Percentiles rank a stretch among this genome's conserved stretches.
Evolutionary conservation across 192 early-diverging fungal species (phyloP).

Genomic region (Chytriomyces sp.): DNA sequence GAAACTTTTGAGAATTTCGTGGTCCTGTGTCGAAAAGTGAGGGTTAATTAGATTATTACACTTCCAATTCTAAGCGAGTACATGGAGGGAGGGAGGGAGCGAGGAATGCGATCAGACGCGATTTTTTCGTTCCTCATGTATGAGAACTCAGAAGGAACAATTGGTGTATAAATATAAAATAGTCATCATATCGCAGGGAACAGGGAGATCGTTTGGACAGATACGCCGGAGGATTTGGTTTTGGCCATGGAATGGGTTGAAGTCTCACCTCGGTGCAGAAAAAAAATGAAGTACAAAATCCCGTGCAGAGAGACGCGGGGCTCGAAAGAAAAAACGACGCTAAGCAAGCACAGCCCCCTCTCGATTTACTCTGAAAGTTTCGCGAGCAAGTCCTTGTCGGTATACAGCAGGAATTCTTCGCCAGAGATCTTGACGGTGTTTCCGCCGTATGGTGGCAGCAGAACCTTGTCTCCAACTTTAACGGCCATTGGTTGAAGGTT

Average conservation of each 20-base stretch:
- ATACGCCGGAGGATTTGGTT: background rate
- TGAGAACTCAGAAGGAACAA: conserved; percentile 32
- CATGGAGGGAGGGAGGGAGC: background rate
- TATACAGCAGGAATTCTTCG: conserved; percentile 91
- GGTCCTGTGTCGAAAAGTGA: too few species aligned
- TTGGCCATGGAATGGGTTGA: too few species aligned
- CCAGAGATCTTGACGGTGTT: conserved; percentile 87
- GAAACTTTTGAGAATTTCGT: too few species aligned
- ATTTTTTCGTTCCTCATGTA: conserved; percentile 12
- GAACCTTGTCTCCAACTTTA: conserved; percentile 90
- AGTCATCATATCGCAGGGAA: conserved; percentile 5
- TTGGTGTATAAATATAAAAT: conserved; percentile 13
- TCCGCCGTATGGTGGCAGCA: conserved; percentile 96
- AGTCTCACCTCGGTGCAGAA: too few species aligned
- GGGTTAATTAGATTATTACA: too few species aligned
- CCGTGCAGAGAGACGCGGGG: background rate
- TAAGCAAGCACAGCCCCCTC: background rate
- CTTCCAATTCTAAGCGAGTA: too few species aligned
- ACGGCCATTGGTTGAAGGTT: conserved; percentile 79
- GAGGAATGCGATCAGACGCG: conserved; percentile 10
- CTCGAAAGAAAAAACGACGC: background rate
- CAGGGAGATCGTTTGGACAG: background rate
- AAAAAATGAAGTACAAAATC: too few species aligned
- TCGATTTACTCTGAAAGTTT: conserved; percentile 65
- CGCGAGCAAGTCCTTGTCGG: conserved; percentile 92